Evolutionary conservation across 306 rosid genomes (phyloP).

Genomic region (Lagenaria siceraria): DNA sequence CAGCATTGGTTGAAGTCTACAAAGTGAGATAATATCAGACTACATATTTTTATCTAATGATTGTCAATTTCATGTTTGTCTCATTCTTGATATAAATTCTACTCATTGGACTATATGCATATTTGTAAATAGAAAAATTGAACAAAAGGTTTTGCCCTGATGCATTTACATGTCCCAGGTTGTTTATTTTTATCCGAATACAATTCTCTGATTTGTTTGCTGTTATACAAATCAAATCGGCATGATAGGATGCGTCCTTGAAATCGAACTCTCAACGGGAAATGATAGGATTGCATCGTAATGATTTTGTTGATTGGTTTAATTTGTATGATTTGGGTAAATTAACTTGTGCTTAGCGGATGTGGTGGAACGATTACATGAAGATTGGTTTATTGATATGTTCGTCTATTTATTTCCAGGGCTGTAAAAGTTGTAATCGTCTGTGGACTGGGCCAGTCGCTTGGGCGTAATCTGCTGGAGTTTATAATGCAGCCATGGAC

Average conservation of each 20-base stretch:
- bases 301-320: background rate
- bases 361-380: background rate
- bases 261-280: background rate
- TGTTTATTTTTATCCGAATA: background rate
- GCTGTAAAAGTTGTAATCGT: slow-evolving; percentile 1
- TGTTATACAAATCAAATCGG: background rate
- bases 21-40: background rate
- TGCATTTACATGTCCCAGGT: background rate
- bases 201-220: background rate
- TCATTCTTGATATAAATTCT: background rate
- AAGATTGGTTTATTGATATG: background rate
- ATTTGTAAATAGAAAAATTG: background rate
- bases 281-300: background rate
- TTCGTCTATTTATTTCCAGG: background rate
- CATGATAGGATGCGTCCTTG: background rate
- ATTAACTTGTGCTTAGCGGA: background rate
- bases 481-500: slow-evolving; percentile 4
- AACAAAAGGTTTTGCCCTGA: background rate
- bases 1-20: background rate
- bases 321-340: background rate
- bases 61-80: background rate
- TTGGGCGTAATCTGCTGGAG: background rate
- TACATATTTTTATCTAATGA: background rate
- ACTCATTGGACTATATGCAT: background rate
- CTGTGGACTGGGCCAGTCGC: slow-evolving; percentile 6